These are phyloP conservation scores for Saccharomycopsis malanga DNA, from an alignment of 805 yeast genomes.

Conservation along the genomic window DNA sequence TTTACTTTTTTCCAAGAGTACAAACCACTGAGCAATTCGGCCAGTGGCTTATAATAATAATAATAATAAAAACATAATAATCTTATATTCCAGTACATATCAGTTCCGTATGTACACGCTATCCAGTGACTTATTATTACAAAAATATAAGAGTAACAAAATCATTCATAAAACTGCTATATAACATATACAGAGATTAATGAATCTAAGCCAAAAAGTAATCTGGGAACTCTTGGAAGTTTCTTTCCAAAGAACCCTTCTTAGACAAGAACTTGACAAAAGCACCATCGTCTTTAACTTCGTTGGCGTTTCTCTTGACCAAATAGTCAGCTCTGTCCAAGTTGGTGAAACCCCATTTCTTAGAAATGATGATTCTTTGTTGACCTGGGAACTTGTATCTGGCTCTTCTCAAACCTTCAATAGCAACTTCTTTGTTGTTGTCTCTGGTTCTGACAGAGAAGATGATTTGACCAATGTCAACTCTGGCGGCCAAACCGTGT, in stretches of 20 bases:
- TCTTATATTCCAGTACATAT: too few species aligned
- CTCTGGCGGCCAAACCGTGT: slow-evolving; percentile 99
- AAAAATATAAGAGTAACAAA: too few species aligned
- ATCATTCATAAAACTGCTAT: too few species aligned
- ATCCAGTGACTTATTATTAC: too few species aligned
- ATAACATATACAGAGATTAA: too few species aligned
- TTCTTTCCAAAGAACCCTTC: slow-evolving; percentile 91
- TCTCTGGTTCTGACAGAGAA: slow-evolving; percentile 98
- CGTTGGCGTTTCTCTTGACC: slow-evolving; percentile 91
- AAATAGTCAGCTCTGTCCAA: slow-evolving; percentile 96
- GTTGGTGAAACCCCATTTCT: slow-evolving; percentile 99
- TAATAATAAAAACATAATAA: too few species aligned
- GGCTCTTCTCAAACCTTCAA: slow-evolving; percentile 99
- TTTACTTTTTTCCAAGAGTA: too few species aligned
- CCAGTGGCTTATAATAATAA: too few species aligned
- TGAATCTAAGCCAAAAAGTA: slow-evolving; percentile 46
- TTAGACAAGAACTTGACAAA: slow-evolving; percentile 96
- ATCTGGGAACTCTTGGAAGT: slow-evolving; percentile 93
- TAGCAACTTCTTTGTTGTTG: slow-evolving; percentile 91
- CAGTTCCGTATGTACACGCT: too few species aligned
- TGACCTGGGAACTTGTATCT: slow-evolving; percentile 99
- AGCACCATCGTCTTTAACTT: slow-evolving; percentile 99
- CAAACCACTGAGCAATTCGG: too few species aligned
- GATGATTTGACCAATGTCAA: slow-evolving; percentile 95
- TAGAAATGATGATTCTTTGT: slow-evolving; percentile 97